Evolutionary conservation across 1,139 yeast species (phyloP).

Genomic region (Blastobotrys raffinosifermentans): DNA sequence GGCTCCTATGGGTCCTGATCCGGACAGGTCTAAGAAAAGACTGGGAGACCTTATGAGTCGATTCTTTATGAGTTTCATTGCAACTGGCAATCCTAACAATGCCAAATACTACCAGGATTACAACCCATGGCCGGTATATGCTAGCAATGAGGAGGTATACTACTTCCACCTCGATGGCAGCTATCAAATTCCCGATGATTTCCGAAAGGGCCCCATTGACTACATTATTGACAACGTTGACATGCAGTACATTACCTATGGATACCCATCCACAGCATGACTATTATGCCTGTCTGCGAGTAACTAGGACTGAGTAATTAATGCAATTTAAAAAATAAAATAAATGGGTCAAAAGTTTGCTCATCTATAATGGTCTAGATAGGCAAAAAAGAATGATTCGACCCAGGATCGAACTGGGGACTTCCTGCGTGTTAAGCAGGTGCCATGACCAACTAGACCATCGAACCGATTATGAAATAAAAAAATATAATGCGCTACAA

Average conservation of each 20-base stretch:
- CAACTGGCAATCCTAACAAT: conserved; percentile 12
- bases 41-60: conserved; percentile 5
- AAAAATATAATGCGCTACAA: too few species aligned
- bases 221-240: too few species aligned
- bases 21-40: conserved; percentile 1
- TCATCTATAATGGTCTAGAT: not conserved
- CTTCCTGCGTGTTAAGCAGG: conserved; percentile 99
- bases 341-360: not conserved
- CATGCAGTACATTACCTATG: too few species aligned
- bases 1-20: conserved; percentile 8
- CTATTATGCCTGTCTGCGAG: too few species aligned
- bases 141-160: too few species aligned
- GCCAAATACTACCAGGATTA: conserved; percentile 2
- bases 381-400: conserved; percentile 51
- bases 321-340: too few species aligned
- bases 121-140: conserved; percentile 4
- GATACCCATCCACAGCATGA: too few species aligned
- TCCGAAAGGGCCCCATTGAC: too few species aligned
- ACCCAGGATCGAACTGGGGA: conserved; percentile 99
- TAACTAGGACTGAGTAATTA: too few species aligned
- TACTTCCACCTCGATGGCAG: too few species aligned
- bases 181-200: too few species aligned
- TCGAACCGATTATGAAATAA: not conserved
- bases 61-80: conserved; percentile 10
- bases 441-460: conserved; percentile 99